Evolutionary conservation across 371 early-diverging fungal genomes (phyloP), one percentile per base, ranked within the genome.

Genomic region (Saksenaea oblongispora): DNA sequence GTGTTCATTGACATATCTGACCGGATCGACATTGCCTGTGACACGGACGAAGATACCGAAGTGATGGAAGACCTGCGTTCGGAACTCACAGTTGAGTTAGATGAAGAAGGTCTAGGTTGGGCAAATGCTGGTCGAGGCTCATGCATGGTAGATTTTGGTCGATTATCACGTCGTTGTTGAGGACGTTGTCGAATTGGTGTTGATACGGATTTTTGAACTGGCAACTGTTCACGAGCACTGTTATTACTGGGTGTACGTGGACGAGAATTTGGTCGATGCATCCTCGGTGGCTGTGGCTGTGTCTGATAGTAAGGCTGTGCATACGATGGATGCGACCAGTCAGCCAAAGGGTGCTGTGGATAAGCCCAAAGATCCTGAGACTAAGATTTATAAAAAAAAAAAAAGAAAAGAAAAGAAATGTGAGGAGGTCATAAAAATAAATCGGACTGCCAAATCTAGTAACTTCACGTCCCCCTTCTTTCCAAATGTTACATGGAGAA

Each of bases 31-130:
- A 65, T 56, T 15, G 70, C 55, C 34, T 57, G 55, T 1, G 61
- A 66, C 24, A 41, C 60, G 17, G 47, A 47, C 1, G 81, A 80
- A 10, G 65, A 72, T 10, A 74, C 70, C 7, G 82, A 82, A 1
- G 70, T 67, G 11, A 75, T 61, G 9, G 77, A 76, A 14, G 78
- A 74, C 39, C 75, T 61, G 11, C 75, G 75, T 24, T 53, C 66
- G 54, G 54, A 53, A 51, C 13, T 61, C 26, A 61, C 61, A 26
- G 24, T 59, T 36, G 54, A 67, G 37, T 7, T 66, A 61, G 61
- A 35, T 13, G 63, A 59, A 22, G 57, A 58, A 41, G 63, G 24
- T 34, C 64, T 65, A 36, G 57, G 55, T 53, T 61, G 63, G 24
- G 37, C 59, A 55, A 65, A 41, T 56, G 63, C 37, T 60, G 34